Conservation (phyloP, 331 rosid species). For the Stylosanthes scabra region DNA sequence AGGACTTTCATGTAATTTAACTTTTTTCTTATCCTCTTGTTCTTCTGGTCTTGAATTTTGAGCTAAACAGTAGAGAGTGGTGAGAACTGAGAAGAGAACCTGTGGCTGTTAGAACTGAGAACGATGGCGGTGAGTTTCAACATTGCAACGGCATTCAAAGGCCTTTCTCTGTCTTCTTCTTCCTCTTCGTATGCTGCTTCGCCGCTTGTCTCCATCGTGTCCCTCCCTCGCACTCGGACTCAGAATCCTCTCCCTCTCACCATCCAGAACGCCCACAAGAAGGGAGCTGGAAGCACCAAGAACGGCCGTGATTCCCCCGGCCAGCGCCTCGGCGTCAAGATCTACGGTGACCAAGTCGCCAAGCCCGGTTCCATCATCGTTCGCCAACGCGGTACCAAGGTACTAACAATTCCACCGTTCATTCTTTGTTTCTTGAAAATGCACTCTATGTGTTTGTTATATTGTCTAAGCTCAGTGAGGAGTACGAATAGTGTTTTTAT, state of each 20-base stretch:
- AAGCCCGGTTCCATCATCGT: slow-evolving; percentile 91
- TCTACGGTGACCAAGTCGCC: slow-evolving; percentile 86
- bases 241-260: slow-evolving; percentile 52
- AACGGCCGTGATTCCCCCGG: slow-evolving; percentile 92
- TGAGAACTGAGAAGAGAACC: too few species aligned
- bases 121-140: slow-evolving; percentile 55
- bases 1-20: too few species aligned
- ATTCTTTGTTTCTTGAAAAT: too few species aligned
- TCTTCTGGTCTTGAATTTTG: too few species aligned
- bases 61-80: too few species aligned
- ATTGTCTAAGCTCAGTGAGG: too few species aligned
- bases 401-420: neutral
- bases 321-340: slow-evolving; percentile 89
- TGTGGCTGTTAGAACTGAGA: slow-evolving; percentile 38
- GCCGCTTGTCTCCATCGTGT: slow-evolving; percentile 39
- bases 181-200: slow-evolving; percentile 52
- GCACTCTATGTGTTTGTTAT: neutral
- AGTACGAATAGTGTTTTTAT: neutral
- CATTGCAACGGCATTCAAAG: slow-evolving; percentile 74
- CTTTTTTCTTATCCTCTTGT: too few species aligned
- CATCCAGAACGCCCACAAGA: slow-evolving; percentile 90
- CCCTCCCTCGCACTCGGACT: slow-evolving; percentile 28
- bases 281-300: slow-evolving; percentile 98
- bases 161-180: slow-evolving; percentile 63
- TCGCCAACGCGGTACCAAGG: slow-evolving; percentile 98